phyloP scores from a whole-genome alignment of 202 grass and related monocot species.

The Setaria italica region DNA sequence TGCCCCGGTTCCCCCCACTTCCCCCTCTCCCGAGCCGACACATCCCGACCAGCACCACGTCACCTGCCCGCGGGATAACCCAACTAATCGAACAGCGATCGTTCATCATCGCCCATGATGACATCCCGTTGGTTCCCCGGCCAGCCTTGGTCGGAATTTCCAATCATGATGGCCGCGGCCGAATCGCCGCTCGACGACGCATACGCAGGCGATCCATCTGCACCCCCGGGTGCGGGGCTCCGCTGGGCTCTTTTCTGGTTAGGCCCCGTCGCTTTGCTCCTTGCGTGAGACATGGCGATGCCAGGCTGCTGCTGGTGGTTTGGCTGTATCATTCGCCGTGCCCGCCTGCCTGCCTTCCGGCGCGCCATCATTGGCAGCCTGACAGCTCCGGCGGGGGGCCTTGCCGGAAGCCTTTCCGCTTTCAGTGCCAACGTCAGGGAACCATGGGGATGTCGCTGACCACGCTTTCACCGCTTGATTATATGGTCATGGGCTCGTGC shows the following conservation, averaged over 20 bases:
- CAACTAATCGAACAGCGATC: slow-evolving; percentile 3
- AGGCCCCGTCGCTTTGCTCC: not conserved
- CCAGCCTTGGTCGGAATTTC: slow-evolving; percentile 30
- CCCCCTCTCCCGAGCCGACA: not conserved
- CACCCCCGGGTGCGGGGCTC: too few species aligned
- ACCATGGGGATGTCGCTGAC: slow-evolving; percentile 25
- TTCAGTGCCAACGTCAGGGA: not conserved
- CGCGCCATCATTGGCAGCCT: slow-evolving; percentile 25
- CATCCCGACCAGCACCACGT: not conserved
- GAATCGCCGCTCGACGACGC: not conserved
- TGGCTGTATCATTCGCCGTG: not conserved
- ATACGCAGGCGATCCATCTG: too few species aligned
- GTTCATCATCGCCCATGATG: not conserved
- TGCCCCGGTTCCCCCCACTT: too few species aligned
- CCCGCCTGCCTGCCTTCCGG: slow-evolving; percentile 3
- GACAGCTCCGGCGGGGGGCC: not conserved
- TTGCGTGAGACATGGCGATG: not conserved
- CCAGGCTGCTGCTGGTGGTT: not conserved
- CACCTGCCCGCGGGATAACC: not conserved
- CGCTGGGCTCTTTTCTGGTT: not conserved
- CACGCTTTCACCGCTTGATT: not conserved
- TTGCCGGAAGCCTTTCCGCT: too few species aligned
- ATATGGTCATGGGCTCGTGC: slow-evolving; percentile 5
- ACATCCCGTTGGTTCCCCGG: too few species aligned
- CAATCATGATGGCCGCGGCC: not conserved